These are phyloP conservation scores for Neoscytalidium dimidiatum DNA, from an alignment of 2,329 filamentous ascomycete genomes.

Conservation along the genomic window DNA sequence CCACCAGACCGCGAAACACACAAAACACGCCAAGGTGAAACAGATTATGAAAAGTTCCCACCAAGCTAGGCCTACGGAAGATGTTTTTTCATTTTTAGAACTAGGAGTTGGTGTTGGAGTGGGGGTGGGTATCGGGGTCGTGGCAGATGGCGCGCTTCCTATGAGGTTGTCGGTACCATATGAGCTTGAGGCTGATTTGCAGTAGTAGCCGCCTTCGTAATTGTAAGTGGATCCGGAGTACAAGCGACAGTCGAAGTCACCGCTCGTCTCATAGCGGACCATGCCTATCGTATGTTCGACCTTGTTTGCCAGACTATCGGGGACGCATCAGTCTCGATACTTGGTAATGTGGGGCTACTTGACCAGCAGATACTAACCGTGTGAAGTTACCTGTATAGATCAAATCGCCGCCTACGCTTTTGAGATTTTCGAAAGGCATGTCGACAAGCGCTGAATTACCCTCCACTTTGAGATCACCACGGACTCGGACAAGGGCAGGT, in stretches of 20 bases:
- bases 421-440: neutral
- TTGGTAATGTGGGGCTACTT: neutral
- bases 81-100: neutral
- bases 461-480: neutral
- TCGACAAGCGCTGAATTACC: neutral
- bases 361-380: neutral
- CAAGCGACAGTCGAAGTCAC: neutral
- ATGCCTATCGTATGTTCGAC: neutral
- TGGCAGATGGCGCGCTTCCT: neutral
- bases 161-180: neutral
- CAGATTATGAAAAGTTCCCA: neutral
- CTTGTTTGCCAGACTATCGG: neutral
- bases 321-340: neutral
- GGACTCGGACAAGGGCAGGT: neutral
- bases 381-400: neutral
- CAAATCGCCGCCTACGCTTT: neutral
- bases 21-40: neutral
- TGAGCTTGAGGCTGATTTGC: neutral
- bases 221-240: neutral
- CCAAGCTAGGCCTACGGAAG: neutral
- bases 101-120: neutral
- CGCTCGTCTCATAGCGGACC: neutral
- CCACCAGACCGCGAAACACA: neutral
- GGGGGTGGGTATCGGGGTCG: neutral
- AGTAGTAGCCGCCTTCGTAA: slow-evolving; percentile 7